Percentiles rank a stretch among this genome's conserved stretches.
These are phyloP conservation scores for Blastosporella zonata DNA, from an alignment of 1,284 basidiomycete genomes.

Conservation along the genomic window DNA sequence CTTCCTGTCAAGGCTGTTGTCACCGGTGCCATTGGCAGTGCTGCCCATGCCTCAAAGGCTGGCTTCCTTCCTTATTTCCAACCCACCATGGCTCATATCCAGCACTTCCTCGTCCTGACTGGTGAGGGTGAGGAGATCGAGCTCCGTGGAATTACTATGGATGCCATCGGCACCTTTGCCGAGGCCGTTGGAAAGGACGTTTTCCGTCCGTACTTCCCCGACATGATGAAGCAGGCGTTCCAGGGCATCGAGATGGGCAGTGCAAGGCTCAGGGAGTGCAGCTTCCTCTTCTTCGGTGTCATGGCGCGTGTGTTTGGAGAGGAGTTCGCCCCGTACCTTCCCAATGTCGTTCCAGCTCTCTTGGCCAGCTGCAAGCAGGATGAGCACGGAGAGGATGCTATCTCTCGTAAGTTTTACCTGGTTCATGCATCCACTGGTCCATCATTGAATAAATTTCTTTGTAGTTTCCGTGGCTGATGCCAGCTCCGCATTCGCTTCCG, in stretches of 20 bases:
- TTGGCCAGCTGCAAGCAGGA: constrained; percentile 84
- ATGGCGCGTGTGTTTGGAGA: constrained; percentile 96
- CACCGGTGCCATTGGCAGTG: constrained; percentile 96
- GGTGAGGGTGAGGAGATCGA: constrained; percentile 90
- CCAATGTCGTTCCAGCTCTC: constrained; percentile 85
- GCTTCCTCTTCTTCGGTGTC: constrained; percentile 98
- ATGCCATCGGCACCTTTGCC: constrained; percentile 96
- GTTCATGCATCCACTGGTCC: neutral
- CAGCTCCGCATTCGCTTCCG: constrained; percentile 64
- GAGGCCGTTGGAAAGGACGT: constrained; percentile 94
- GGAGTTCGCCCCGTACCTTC: constrained; percentile 89
- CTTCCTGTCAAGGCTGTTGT: constrained; percentile 91
- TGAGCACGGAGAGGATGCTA: constrained; percentile 70
- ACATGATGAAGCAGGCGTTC: constrained; percentile 96
- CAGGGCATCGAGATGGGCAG: constrained; percentile 86
- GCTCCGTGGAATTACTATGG: constrained; percentile 96
- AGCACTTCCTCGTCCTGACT: constrained; percentile 82
- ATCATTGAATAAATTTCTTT: neutral
- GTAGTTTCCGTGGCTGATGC: constrained; percentile 52
- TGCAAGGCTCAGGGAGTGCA: constrained; percentile 90
- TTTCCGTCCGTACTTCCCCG: constrained; percentile 94
- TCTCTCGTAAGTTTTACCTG: constrained; percentile 35
- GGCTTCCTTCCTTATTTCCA: constrained; percentile 95
- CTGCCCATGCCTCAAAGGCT: constrained; percentile 95
- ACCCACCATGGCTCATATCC: constrained; percentile 86